These are phyloP conservation scores for Lactifluus volemus DNA, from an alignment of 768 basidiomycete genomes.

Conservation along the genomic window DNA sequence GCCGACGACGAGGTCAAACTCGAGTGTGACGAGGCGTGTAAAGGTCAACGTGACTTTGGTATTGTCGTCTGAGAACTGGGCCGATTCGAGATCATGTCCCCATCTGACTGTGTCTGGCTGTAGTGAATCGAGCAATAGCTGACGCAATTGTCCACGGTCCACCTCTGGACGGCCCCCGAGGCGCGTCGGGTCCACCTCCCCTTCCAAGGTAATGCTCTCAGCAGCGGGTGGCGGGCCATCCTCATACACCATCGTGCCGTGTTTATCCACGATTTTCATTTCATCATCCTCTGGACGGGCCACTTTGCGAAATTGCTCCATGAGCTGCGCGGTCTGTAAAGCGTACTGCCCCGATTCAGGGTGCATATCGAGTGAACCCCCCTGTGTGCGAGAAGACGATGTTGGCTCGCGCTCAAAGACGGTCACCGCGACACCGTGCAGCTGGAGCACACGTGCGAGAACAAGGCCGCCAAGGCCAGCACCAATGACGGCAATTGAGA, in stretches of 20 bases:
- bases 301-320: neutral
- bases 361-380: slow-evolving; percentile 49
- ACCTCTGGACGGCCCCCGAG: neutral
- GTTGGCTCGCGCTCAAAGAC: slow-evolving; percentile 49
- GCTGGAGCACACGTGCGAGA: slow-evolving; percentile 57
- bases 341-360: neutral
- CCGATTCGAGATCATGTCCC: neutral
- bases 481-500: slow-evolving; percentile 11
- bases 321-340: neutral
- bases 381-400: slow-evolving; percentile 20
- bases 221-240: neutral
- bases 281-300: slow-evolving; percentile 5
- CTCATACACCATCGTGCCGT: neutral
- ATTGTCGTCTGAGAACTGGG: neutral
- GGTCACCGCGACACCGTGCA: slow-evolving; percentile 47
- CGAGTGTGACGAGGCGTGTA: neutral
- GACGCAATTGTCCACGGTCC: slow-evolving; percentile 10
- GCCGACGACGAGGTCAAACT: slow-evolving; percentile 26
- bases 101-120: neutral
- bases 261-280: neutral
- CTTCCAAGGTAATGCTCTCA: neutral
- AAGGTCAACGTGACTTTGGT: neutral
- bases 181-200: neutral
- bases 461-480: slow-evolving; percentile 37
- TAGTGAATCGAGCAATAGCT: slow-evolving; percentile 8